These are phyloP conservation scores for Casuarina equisetifolia DNA, from an alignment of 306 rosid species.

Conservation along the genomic window DNA sequence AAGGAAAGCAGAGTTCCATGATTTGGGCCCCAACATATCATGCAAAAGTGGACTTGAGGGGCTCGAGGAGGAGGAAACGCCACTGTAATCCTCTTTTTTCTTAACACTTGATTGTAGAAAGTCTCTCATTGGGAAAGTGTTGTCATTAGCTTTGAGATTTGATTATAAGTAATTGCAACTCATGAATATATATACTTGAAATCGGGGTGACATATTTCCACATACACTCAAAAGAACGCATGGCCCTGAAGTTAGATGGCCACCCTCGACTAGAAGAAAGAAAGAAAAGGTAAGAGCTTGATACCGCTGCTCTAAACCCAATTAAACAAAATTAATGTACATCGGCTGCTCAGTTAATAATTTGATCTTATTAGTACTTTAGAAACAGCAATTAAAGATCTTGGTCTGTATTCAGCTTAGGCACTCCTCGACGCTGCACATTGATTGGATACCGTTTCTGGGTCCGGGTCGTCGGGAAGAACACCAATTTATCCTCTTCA, in stretches of 20 bases:
- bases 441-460: slow-evolving; percentile 84
- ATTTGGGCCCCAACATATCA: not conserved
- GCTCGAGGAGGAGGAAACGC: slow-evolving; percentile 21
- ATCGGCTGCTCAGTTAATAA: not conserved
- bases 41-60: slow-evolving; percentile 5
- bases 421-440: slow-evolving; percentile 47
- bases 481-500: slow-evolving; percentile 89
- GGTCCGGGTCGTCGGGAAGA: slow-evolving; percentile 93
- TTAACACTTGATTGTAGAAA: not conserved
- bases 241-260: no score
- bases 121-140: not conserved
- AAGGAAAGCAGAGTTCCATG: not conserved
- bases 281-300: no score
- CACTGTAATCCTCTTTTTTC: no score
- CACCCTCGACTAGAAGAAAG: no score
- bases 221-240: no score
- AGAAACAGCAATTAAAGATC: not conserved
- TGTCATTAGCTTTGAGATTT: no score
- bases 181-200: no score
- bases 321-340: not conserved
- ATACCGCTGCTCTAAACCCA: no score
- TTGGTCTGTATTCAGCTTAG: slow-evolving; percentile 9
- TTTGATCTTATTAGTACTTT: not conserved
- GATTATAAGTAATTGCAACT: no score
- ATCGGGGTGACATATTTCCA: no score